phyloP scores from a whole-genome alignment of 2,329 filamentous ascomycete species.

The Leptographium flavum region DNA sequence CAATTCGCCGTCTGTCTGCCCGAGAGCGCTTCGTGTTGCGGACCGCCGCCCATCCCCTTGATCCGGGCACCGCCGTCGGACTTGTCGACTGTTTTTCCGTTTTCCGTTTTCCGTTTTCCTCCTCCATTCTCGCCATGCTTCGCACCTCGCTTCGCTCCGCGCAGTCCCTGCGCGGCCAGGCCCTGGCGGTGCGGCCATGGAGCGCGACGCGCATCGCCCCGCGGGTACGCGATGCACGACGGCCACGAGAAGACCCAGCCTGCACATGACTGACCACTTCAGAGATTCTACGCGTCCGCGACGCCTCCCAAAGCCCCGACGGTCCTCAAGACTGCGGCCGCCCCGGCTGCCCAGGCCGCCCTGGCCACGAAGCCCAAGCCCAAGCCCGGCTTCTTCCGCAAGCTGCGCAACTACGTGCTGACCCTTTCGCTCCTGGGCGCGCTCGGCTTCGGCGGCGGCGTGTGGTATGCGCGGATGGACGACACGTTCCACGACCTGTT shows the following conservation, averaged over 20 bases:
- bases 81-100: not conserved
- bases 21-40: too few species aligned
- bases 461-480: conserved; percentile 84
- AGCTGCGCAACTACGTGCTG: conserved; percentile 64
- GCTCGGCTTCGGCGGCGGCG: conserved; percentile 71
- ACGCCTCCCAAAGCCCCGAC: conserved; percentile 12
- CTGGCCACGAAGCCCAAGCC: conserved; percentile 25
- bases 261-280: conserved; percentile 11
- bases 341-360: conserved; percentile 20
- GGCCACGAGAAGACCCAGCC: conserved; percentile 34
- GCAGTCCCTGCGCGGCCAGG: conserved; percentile 42
- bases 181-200: conserved; percentile 29
- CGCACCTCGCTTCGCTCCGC: conserved; percentile 54
- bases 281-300: conserved; percentile 42
- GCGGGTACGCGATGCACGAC: too few species aligned
- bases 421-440: conserved; percentile 63
- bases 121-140: conserved; percentile 45
- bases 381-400: conserved; percentile 54
- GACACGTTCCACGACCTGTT: conserved; percentile 99
- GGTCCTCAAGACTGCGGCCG: conserved; percentile 23
- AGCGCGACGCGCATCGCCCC: conserved; percentile 22
- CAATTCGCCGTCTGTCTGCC: not conserved
- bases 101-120: conserved; percentile 8
- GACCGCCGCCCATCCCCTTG: not conserved
- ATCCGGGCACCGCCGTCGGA: not conserved